Base-by-base conservation (phyloP, 192 early-diverging fungal species). In the Piromyces finnis region DNA sequence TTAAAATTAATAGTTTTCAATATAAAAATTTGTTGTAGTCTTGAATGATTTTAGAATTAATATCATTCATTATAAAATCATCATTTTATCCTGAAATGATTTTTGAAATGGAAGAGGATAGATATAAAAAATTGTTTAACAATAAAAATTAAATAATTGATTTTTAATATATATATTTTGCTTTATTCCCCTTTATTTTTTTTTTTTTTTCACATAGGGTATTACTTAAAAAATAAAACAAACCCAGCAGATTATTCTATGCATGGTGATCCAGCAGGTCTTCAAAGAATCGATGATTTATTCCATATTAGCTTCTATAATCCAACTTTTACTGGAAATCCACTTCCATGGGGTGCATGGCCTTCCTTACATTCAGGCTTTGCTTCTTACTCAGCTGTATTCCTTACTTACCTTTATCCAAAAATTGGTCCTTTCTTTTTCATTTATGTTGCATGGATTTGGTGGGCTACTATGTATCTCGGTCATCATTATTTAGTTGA, bases 391-490 rank as follows among this genome's bases (percentile, higher is more conserved):
- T 84, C 91, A 32, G 87, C 88, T 78, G 82, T 92, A 32, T 93
- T 93, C 82, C 77, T 90, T 29, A 82, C 86, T 35, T 86, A 83
- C 36, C 78, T 87, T 36, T 68, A 22, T 11, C 51, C 51, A 68
- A 68, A 68, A n/a, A 9, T 26, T 68, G 0, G 22, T 68, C 26
- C 26, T 11, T 22, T 68, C 0, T 68, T 68, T 6, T 81, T 84
- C 80, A 79, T 82, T 28, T 92, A 93, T 84, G 87, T 90, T 16
- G 84, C 89, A 79, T 92, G 92, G 92, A 90, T 93, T 82, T 93
- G 92, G 92, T 92, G 90, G 92, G 89, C 91, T 0, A 93, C 92
- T 81, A 93, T 93, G 89, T 93, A 93, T 82, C 83, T 93, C 12
- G 88, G 89, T 1, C 92, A 92, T 81, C 92, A 93, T 81, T 93